Evolutionary conservation across 2,329 filamentous ascomycete genomes (phyloP), one percentile per base, ranked within the genome.

Genomic region (Xylariomycetidae sp.): DNA sequence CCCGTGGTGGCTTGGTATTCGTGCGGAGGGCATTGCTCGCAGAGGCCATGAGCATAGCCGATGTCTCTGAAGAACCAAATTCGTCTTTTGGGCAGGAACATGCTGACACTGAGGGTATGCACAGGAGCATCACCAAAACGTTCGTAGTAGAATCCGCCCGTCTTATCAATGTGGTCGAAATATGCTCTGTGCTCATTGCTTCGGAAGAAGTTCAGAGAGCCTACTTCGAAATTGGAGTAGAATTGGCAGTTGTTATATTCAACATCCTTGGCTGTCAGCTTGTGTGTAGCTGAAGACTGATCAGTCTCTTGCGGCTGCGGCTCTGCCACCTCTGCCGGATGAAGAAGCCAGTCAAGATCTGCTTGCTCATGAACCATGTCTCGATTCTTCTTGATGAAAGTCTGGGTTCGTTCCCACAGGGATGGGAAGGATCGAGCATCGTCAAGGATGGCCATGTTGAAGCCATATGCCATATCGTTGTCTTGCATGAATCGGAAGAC

Each of bases 401-500:
- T 49, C 33, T 56, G 61, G 16, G 70, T 67, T 6, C 58, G 60
- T 12, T 62, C 58, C 56, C 69, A 73, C 12, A 75, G 57, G 4
- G 56, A 59, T 9, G 60, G 57, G 30, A 67, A 63, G 9, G 65
- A 57, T 18, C 61, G 58, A 5, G 61, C 61, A 33, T 68, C 61
- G 34, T 69, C 64, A 17, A 71, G 53, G 26, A 67, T 62, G 16
- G 65, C 64, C 50, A 70, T 68, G 38, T 70, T 77, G 52, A 76
- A 77, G 10, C 74, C 87, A 53, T 92, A 92, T 9, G 80, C 85
- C 55, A 90, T 84, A 54, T 88, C 81, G 56, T 86, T 78, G 51
- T 94, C 86, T 42, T 79, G 71, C 85, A 94, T 90, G 66, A 82
- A 89, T 29, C 80, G 77, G 65, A 94, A 94, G 18, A 92, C 77